These are phyloP conservation scores for Bipolaris oryzae DNA, from an alignment of 2,329 filamentous ascomycete genomes.

Conservation along the genomic window DNA sequence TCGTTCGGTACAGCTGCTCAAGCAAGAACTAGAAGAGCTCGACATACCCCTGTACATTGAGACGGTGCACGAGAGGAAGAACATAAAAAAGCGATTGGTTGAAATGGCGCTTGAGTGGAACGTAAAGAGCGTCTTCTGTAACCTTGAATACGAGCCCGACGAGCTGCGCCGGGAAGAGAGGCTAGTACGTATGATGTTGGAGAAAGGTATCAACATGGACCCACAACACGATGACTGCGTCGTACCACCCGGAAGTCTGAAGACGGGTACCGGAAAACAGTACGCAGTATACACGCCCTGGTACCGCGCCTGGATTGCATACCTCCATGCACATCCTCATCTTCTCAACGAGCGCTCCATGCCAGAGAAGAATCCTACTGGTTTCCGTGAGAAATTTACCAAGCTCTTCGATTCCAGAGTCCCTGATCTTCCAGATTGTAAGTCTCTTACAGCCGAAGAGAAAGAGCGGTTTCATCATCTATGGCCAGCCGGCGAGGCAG, in stretches of 20 bases:
- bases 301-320: slow-evolving; percentile 76
- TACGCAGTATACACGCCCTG: slow-evolving; percentile 87
- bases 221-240: slow-evolving; percentile 82
- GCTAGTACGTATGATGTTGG: slow-evolving; percentile 65
- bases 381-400: slow-evolving; percentile 56
- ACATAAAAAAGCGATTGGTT: slow-evolving; percentile 66
- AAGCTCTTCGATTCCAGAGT: slow-evolving; percentile 42
- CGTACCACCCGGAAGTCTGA: slow-evolving; percentile 73
- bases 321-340: slow-evolving; percentile 72
- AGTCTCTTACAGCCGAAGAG: slow-evolving; percentile 57
- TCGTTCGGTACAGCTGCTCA: slow-evolving; percentile 70
- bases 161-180: slow-evolving; percentile 78
- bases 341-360: slow-evolving; percentile 67
- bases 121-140: slow-evolving; percentile 76
- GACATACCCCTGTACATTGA: slow-evolving; percentile 81
- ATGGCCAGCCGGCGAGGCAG: slow-evolving; percentile 55
- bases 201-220: slow-evolving; percentile 71
- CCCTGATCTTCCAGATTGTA: slow-evolving; percentile 63
- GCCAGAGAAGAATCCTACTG: slow-evolving; percentile 62
- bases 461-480: slow-evolving; percentile 49
- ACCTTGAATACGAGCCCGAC: slow-evolving; percentile 91
- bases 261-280: slow-evolving; percentile 72
- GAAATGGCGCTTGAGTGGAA: slow-evolving; percentile 74
- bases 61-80: slow-evolving; percentile 69
- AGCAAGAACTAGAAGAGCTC: slow-evolving; percentile 68